Evolutionary conservation across 2,329 filamentous ascomycete genomes (phyloP).

Genomic region (Emmonsiellopsis sp.): DNA sequence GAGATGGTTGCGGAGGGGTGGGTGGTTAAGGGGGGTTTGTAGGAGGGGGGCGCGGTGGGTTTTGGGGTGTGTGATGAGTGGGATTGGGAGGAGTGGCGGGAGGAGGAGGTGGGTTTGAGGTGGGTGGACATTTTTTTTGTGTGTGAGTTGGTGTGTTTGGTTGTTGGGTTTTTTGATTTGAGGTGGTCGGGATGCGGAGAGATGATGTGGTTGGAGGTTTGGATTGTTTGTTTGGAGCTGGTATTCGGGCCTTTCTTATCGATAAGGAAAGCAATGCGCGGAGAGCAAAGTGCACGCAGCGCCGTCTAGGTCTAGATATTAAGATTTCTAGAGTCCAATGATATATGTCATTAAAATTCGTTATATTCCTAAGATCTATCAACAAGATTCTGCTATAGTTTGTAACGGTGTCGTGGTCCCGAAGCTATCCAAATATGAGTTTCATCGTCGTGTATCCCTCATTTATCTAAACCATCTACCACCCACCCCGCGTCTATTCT

Average conservation of each 20-base stretch:
- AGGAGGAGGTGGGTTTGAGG: slow-evolving; percentile 19
- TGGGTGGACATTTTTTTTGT: slow-evolving; percentile 6
- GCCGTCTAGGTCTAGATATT: not conserved
- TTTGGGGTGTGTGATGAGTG: slow-evolving; percentile 7
- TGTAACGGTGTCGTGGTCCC: no score
- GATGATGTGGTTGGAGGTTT: not conserved
- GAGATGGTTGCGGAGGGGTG: slow-evolving; percentile 31
- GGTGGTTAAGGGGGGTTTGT: slow-evolving; percentile 26
- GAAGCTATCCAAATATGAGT: no score
- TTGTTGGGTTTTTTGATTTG: not conserved
- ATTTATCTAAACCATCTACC: slow-evolving; percentile 5
- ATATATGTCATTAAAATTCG: no score
- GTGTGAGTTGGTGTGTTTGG: slow-evolving; percentile 22
- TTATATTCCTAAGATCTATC: no score
- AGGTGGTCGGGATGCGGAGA: not conserved
- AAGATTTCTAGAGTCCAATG: no score
- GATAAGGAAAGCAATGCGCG: not conserved
- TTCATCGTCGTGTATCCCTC: not conserved
- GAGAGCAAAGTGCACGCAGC: not conserved
- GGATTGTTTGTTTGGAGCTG: not conserved
- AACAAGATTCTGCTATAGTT: no score
- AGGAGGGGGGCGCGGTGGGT: slow-evolving; percentile 18
- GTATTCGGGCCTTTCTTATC: not conserved
- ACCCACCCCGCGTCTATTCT: slow-evolving; percentile 6
- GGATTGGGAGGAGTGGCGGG: slow-evolving; percentile 14